Percentiles rank a stretch among this genome's conserved stretches.
Conservation (phyloP, 2,329 filamentous ascomycete genomes). For the Aureobasidium sp. region DNA sequence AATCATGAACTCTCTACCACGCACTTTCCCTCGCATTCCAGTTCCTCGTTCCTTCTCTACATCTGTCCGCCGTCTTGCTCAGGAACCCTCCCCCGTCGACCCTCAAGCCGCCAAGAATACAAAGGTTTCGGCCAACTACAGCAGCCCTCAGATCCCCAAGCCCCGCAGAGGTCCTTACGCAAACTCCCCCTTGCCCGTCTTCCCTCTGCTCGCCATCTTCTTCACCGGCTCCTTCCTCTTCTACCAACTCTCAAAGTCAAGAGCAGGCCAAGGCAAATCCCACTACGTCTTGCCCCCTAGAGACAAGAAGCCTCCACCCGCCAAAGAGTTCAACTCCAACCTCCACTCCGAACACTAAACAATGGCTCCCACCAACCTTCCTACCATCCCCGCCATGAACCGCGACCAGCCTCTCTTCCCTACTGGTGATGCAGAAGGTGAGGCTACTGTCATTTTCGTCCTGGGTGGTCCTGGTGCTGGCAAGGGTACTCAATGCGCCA, state of each 20-base stretch:
- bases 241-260: conserved; percentile 37
- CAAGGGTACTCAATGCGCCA: conserved; percentile 91
- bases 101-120: conserved; percentile 4
- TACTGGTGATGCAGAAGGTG: conserved; percentile 34
- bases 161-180: conserved; percentile 14
- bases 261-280: conserved; percentile 28
- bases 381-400: conserved; percentile 37
- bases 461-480: conserved; percentile 92
- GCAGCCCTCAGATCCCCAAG: conserved; percentile 12
- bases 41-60: not conserved
- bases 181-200: conserved; percentile 31
- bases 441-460: conserved; percentile 92
- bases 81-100: conserved; percentile 6
- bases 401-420: conserved; percentile 65
- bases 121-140: conserved; percentile 9
- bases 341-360: conserved; percentile 17
- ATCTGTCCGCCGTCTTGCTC: not conserved
- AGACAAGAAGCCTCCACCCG: conserved; percentile 14
- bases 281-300: conserved; percentile 22
- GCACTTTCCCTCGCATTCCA: not conserved
- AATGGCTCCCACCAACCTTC: conserved; percentile 19
- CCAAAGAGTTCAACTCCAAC: conserved; percentile 9
- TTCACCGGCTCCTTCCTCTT: conserved; percentile 36
- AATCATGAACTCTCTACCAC: conserved; percentile 1
- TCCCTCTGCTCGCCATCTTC: conserved; percentile 40